Evolutionary conservation across 345 rosid species (phyloP), one percentile per base, ranked within the genome.

Genomic region (Raphanus sativus): DNA sequence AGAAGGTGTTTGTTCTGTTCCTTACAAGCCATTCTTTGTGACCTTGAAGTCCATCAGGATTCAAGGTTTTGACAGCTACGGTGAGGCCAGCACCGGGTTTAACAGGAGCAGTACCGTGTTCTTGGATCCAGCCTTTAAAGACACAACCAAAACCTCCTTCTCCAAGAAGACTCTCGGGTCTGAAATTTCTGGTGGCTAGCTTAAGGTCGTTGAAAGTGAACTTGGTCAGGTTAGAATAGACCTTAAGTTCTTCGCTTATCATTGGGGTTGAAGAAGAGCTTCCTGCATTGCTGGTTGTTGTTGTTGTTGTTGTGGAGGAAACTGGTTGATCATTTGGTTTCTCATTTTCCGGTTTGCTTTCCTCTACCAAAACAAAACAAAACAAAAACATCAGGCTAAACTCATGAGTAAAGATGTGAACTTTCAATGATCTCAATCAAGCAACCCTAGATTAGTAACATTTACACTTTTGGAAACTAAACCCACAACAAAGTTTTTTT

Each of bases 61-160:
- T 94, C 71, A 94, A 92, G 76, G 97, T 94, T 84, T 94, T 94
- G 75, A 94, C 97, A 9, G 98, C 98, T 64, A 94, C 98, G 13
- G 98, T 90, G 69, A 94, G 89, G 25, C 98, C 98, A 5, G 95
- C 90, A 71, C 98, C 98, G 69, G 97, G 98, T 81, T 89, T 92
- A 65, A 94, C 98, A 4, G 98, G 93, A 74, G 97, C 98, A 81
- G 98, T 92, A 66, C 98, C 98, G 82, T 94, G 89, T 83, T 91
- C 98, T 82, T 94, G 97, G 8, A 94, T 87, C 97, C 96, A 94
- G 3, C 98, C 98, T 83, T 94, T 94, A 77, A 91, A 94, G 50
- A 94, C 97, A 67, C 96, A 94, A 77, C 98, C 98, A 82, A 94
- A 94, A 34, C 98, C 98, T 64, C 98, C 98, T 87, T 94, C 97